Evolutionary conservation across 176 grass and related monocot species (phyloP).

Genomic region (Sorghum bicolor): Sorghum_bicolor_NCBIv3 NC_012872.2:59530001-59530500

Average conservation of each 20-base stretch:
- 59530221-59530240: constrained; percentile 43
- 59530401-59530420: constrained; percentile 17
- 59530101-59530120: constrained; percentile 17
- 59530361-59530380: not conserved
- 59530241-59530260: constrained; percentile 33
- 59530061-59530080: not conserved
- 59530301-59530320: not conserved
- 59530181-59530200: constrained; percentile 30
- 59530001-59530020: not conserved
- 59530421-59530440: constrained; percentile 12
- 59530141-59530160: not conserved
- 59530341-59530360: not conserved
- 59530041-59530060: not conserved
- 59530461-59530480: constrained; percentile 29
- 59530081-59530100: constrained; percentile 8
- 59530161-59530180: constrained; percentile 27
- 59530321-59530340: not conserved
- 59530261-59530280: not conserved
- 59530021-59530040: not conserved
- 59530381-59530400: constrained; percentile 23
- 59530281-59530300: constrained; percentile 21
- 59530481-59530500: constrained; percentile 27
- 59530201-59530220: constrained; percentile 36
- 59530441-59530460: constrained; percentile 27
- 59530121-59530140: not conserved